These are phyloP conservation scores for Trifolium repens DNA, from an alignment of 306 rosid genomes.

Conservation along the genomic window DNA sequence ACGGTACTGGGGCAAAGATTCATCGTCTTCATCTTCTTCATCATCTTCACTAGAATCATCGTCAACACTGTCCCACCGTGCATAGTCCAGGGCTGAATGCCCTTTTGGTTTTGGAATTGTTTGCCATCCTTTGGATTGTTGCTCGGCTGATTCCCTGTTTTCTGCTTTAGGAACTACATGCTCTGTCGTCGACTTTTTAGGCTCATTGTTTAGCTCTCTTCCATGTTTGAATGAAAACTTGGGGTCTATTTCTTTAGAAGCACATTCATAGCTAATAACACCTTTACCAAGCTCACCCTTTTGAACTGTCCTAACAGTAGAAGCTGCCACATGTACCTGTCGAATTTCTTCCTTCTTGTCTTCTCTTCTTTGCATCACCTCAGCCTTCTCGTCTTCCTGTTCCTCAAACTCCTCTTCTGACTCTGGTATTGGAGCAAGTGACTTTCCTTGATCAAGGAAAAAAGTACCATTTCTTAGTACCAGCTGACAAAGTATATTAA, in stretches of 20 bases:
- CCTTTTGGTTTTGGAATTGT: conserved; percentile 97
- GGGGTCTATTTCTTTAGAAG: conserved; percentile 43
- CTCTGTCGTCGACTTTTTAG: conserved; percentile 42
- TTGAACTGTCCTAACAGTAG: conserved; percentile 45
- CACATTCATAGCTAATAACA: conserved; percentile 32
- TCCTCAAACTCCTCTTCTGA: conserved; percentile 87
- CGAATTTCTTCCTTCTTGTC: conserved; percentile 43
- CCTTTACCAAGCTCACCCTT: conserved; percentile 46
- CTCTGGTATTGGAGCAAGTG: conserved; percentile 98
- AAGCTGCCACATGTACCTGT: conserved; percentile 38
- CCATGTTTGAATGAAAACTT: conserved; percentile 47
- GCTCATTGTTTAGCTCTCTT: conserved; percentile 48
- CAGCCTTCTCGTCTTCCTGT: conserved; percentile 58
- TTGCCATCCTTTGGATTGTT: conserved; percentile 78
- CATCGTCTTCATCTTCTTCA: conserved; percentile 60
- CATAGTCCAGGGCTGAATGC: conserved; percentile 85
- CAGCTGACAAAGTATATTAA: conserved; percentile 41
- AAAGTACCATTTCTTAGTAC: conserved; percentile 51
- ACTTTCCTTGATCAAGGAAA: conserved; percentile 84
- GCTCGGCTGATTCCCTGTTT: conserved; percentile 46
- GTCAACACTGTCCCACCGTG: conserved; percentile 90
- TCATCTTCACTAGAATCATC: conserved; percentile 94
- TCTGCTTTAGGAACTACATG: conserved; percentile 46
- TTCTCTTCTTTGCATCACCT: conserved; percentile 43
- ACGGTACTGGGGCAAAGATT: conserved; percentile 71